Conservation (phyloP, 2,329 filamentous ascomycete species). For the Bimuria novae-zelandiae region DNA sequence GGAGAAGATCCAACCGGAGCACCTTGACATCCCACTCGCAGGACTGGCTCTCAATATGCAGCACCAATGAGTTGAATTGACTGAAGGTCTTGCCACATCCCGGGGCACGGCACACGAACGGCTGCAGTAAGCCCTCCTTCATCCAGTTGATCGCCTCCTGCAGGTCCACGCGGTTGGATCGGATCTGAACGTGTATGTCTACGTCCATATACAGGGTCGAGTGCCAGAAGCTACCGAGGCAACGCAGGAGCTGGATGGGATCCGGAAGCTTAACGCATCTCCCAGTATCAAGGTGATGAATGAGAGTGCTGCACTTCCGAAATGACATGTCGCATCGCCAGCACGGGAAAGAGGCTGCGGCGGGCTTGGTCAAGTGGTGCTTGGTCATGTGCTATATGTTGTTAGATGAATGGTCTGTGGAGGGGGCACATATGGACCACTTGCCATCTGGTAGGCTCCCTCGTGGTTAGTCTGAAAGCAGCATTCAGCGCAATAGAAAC, state of each 20-base stretch:
- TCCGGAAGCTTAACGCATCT: constrained; percentile 72
- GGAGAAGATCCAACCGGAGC: constrained; percentile 28
- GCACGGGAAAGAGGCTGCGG: constrained; percentile 23
- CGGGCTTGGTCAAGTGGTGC: constrained; percentile 39
- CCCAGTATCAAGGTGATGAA: constrained; percentile 56
- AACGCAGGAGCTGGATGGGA: constrained; percentile 38
- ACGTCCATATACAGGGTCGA: constrained; percentile 41
- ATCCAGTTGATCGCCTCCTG: constrained; percentile 30
- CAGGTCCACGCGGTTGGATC: constrained; percentile 27
- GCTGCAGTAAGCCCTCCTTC: constrained; percentile 28
- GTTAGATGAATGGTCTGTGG: not conserved
- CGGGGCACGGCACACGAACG: constrained; percentile 34
- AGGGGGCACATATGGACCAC: not conserved
- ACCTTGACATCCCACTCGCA: constrained; percentile 34
- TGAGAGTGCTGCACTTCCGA: constrained; percentile 32
- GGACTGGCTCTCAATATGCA: constrained; percentile 34
- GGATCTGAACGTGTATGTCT: constrained; percentile 39
- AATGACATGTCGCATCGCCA: constrained; percentile 31
- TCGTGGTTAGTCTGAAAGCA: constrained; percentile 26
- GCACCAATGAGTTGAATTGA: constrained; percentile 31
- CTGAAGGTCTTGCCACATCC: constrained; percentile 32
- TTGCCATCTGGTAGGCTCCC: constrained; percentile 28
- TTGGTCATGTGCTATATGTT: constrained; percentile 35
- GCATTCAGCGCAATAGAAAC: constrained; percentile 30
- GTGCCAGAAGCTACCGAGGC: constrained; percentile 42